Evolutionary conservation across 2,329 filamentous ascomycete genomes (phyloP), one percentile per base, ranked within the genome.

Genomic region (Ophiostoma ips): DNA sequence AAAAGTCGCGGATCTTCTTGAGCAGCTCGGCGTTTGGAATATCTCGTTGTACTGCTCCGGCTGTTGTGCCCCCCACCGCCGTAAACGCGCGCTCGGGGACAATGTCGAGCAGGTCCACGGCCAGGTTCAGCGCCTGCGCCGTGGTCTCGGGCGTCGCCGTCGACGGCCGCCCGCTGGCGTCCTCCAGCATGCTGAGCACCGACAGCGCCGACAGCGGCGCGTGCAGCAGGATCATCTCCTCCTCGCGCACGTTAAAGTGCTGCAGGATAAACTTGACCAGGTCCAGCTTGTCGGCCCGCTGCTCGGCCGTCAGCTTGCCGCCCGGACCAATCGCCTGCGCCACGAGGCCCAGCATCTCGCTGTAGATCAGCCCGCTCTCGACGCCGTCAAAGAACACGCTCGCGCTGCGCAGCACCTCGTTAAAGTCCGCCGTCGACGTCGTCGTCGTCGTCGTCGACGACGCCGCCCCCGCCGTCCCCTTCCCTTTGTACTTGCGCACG

Each of bases 341-440:
- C 52, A 92, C 69, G 38, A 92, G 72, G 12, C 77, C 71, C 50
- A 87, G 69, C 50, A 95, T 72, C 61, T 94, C 87, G 45, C 83
- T 81, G 71, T 94, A 98, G 44, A 98, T 95, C 18, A 96, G 71
- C 8, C 85, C 84, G 59, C 89, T 94, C 65, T 98, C 92, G 36
- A 96, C 90, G 5, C 90, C 90, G 61, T 98, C 92, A 58, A 98
- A 98, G 66, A 98, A 98, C 37, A 92, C 83, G 61, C 85, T 94
- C 5, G 90, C 92, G 62, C 90, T 96, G 57, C 87, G 81, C 57
- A 96, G 74, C 3, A 96, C 88, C 63, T 98, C 92, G 13, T 79
- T 74, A 54, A 92, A 87, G 52, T 90, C 80, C 7, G 75, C 66
- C 59, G 83, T 83, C n/a, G 73, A 74, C 1, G 74, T 65, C 11